Evolutionary conservation across 345 rosid species (phyloP).

Genomic region (Toxicodendron radicans): DNA sequence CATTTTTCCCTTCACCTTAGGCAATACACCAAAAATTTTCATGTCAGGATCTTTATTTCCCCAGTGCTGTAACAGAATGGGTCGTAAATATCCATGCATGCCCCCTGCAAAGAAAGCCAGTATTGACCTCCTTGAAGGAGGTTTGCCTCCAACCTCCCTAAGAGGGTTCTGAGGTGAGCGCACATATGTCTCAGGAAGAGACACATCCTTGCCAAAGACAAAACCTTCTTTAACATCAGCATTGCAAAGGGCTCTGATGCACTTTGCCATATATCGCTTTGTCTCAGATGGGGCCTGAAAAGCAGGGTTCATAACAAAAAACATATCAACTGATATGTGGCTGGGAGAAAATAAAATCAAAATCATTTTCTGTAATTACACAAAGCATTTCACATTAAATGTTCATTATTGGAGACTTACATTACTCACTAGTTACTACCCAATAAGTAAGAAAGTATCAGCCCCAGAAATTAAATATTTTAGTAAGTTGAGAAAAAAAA

Average conservation of each 20-base stretch:
- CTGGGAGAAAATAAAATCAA: not conserved
- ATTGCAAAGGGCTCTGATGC: constrained; percentile 92
- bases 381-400: not conserved
- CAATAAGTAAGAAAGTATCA: not conserved
- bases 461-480: not conserved
- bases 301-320: constrained; percentile 14
- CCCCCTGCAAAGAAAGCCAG: constrained; percentile 90
- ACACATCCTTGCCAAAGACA: constrained; percentile 81
- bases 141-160: constrained; percentile 69
- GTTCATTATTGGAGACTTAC: not conserved
- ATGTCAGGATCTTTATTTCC: constrained; percentile 84
- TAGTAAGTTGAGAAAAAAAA: not conserved
- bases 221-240: constrained; percentile 83
- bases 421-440: not conserved
- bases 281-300: constrained; percentile 88
- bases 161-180: constrained; percentile 56
- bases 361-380: not conserved
- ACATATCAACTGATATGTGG: not conserved
- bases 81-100: constrained; percentile 90
- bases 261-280: constrained; percentile 59
- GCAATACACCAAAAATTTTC: constrained; percentile 68
- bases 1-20: constrained; percentile 58
- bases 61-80: constrained; percentile 74
- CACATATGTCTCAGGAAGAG: constrained; percentile 83
- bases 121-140: constrained; percentile 62